Evolutionary conservation across 2,329 filamentous ascomycete genomes (phyloP).

Genomic region (Ascosphaera pollenicola): DNA sequence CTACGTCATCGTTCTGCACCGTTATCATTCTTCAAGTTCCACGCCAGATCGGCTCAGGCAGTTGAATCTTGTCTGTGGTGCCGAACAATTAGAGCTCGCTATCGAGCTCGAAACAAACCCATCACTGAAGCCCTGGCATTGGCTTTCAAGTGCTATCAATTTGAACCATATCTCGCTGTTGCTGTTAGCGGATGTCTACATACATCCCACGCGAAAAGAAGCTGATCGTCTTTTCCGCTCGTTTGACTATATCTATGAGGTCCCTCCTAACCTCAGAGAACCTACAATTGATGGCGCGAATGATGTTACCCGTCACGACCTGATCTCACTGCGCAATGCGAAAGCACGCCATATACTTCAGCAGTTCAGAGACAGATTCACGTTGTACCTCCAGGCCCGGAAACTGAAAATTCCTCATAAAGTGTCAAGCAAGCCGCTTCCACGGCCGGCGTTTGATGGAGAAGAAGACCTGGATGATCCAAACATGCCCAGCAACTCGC

Average conservation of each 20-base stretch:
- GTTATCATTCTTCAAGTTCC: constrained; percentile 31
- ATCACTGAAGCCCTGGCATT: constrained; percentile 36
- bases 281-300: constrained; percentile 6
- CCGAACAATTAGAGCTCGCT: constrained; percentile 30
- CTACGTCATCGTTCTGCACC: constrained; percentile 45
- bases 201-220: constrained; percentile 32
- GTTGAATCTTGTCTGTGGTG: constrained; percentile 40
- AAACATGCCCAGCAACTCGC: not conserved
- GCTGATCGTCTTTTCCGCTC: constrained; percentile 47
- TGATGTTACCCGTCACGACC: constrained; percentile 4
- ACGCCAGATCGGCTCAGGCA: constrained; percentile 34
- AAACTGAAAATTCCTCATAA: constrained; percentile 10
- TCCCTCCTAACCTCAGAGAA: constrained; percentile 26
- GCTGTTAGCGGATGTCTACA: constrained; percentile 44
- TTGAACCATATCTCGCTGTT: constrained; percentile 52
- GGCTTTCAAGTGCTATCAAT: constrained; percentile 50
- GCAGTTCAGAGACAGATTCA: constrained; percentile 31
- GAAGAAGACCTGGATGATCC: not conserved
- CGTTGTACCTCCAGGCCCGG: constrained; percentile 11
- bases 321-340: constrained; percentile 19
- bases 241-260: constrained; percentile 48
- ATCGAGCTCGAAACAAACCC: constrained; percentile 32
- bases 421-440: not conserved
- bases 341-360: constrained; percentile 40
- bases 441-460: not conserved